Evolutionary conservation across 1,284 basidiomycete species (phyloP).

Genomic region (Coniferiporia sulphurascens): DNA sequence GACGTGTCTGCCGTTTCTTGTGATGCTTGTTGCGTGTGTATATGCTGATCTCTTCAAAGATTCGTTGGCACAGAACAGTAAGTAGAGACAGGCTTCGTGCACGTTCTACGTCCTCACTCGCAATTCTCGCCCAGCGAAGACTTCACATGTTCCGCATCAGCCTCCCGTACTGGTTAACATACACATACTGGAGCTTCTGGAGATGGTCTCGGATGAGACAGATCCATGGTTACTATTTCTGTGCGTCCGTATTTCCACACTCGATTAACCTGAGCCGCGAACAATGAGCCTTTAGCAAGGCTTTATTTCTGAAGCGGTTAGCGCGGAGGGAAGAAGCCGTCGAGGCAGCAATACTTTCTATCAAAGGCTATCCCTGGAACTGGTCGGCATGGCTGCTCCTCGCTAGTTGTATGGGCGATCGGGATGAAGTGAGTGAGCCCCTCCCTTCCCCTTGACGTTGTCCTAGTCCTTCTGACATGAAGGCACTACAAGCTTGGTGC

Average conservation of each 20-base stretch:
- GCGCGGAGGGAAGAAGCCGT: conserved; percentile 82
- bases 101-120: not conserved
- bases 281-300: conserved; percentile 48
- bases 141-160: conserved; percentile 65
- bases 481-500: conserved; percentile 48
- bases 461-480: conserved; percentile 10
- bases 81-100: not conserved
- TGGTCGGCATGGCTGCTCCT: conserved; percentile 93
- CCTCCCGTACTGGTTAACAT: conserved; percentile 67
- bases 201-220: conserved; percentile 46
- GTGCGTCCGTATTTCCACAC: conserved; percentile 39
- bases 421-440: conserved; percentile 73
- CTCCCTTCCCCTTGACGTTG: not conserved
- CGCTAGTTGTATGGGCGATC: conserved; percentile 76
- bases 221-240: conserved; percentile 88
- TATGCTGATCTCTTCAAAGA: not conserved
- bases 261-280: conserved; percentile 3
- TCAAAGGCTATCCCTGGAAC: conserved; percentile 86
- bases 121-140: not conserved
- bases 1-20: conserved; percentile 34
- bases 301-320: conserved; percentile 74
- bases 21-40: conserved; percentile 27
- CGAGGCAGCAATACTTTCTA: conserved; percentile 74
- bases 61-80: conserved; percentile 6
- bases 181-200: conserved; percentile 56